A percentile compares a stretch with the other conserved stretches of the same genome.
These are phyloP conservation scores for Colletotrichum incanum DNA, from an alignment of 2,329 filamentous ascomycete species.

Conservation along the genomic window DNA sequence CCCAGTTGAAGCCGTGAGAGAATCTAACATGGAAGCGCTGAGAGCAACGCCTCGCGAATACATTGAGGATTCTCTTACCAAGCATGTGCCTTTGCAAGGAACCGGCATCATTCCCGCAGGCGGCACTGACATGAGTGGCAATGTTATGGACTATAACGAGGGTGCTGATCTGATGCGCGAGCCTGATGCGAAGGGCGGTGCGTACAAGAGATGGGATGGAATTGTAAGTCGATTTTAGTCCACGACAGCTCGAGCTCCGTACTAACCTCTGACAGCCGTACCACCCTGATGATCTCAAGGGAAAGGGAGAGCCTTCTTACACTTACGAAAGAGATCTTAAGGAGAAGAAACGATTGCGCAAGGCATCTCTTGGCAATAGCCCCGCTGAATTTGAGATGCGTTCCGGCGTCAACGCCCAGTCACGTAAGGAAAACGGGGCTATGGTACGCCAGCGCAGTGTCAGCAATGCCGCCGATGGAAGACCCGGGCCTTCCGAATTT, in stretches of 20 bases:
- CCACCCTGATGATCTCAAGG: constrained; percentile 83
- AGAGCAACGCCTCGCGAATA: constrained; percentile 86
- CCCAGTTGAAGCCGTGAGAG: constrained; percentile 82
- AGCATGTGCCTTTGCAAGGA: constrained; percentile 86
- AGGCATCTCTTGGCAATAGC: constrained; percentile 47
- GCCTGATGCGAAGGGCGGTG: constrained; percentile 75
- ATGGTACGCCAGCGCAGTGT: constrained; percentile 60
- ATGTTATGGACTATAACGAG: constrained; percentile 84
- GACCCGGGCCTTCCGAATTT: constrained; percentile 43
- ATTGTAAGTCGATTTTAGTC: constrained; percentile 70
- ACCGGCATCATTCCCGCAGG: constrained; percentile 85
- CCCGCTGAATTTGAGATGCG: constrained; percentile 66
- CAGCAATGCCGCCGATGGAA: constrained; percentile 55
- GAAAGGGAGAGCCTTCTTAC: constrained; percentile 85
- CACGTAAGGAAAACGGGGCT: constrained; percentile 46
- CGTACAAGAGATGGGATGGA: constrained; percentile 83
- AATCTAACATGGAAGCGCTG: constrained; percentile 82
- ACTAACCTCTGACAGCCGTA: constrained; percentile 68
- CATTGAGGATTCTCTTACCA: constrained; percentile 79
- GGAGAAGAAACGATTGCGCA: constrained; percentile 63
- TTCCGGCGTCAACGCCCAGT: constrained; percentile 48
- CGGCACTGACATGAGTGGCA: constrained; percentile 76
- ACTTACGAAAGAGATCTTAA: constrained; percentile 79
- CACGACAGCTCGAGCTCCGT: not conserved
- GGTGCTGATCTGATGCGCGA: constrained; percentile 90